Evolutionary conservation across 176 grass and related monocot species (phyloP).

Genomic region (Calamus simplicifolius): DNA sequence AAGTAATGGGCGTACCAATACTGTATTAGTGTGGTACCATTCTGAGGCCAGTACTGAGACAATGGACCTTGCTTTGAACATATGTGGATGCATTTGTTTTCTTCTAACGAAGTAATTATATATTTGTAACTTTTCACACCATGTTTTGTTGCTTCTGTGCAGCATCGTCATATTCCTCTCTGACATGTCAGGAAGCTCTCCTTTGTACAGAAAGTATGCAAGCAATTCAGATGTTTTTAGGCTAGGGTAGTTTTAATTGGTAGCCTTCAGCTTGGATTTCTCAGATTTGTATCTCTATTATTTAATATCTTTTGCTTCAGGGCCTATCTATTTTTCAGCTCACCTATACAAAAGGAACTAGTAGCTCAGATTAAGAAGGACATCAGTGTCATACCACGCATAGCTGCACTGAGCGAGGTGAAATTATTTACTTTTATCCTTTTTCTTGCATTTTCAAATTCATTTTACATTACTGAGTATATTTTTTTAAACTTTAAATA

Average conservation of each 20-base stretch:
- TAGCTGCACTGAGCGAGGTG: slow-evolving; percentile 79
- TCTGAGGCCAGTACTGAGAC: too few relatives aligned
- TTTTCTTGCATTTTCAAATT: slow-evolving; percentile 15
- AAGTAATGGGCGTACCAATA: too few relatives aligned
- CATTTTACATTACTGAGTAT: neutral
- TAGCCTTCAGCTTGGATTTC: too few relatives aligned
- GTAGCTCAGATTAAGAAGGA: slow-evolving; percentile 58
- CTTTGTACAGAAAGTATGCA: slow-evolving; percentile 92
- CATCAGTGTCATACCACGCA: slow-evolving; percentile 47
- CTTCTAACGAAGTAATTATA: neutral
- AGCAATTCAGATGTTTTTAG: neutral
- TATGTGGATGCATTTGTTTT: neutral
- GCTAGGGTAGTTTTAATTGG: slow-evolving; percentile 8
- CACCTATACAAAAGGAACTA: slow-evolving; percentile 44
- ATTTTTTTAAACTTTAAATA: neutral
- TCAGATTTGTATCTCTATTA: slow-evolving; percentile 7
- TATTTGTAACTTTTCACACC: slow-evolving; percentile 17
- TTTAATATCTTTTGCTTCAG: slow-evolving; percentile 22
- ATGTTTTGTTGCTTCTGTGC: slow-evolving; percentile 27
- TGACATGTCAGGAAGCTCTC: slow-evolving; percentile 72
- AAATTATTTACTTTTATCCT: slow-evolving; percentile 10
- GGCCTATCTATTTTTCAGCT: slow-evolving; percentile 87
- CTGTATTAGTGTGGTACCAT: too few relatives aligned
- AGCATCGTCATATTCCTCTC: slow-evolving; percentile 69
- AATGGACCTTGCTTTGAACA: too few relatives aligned